Base-by-base conservation (phyloP, 1,139 yeast genomes). In the Debaryomycetaceae sp. region DNA sequence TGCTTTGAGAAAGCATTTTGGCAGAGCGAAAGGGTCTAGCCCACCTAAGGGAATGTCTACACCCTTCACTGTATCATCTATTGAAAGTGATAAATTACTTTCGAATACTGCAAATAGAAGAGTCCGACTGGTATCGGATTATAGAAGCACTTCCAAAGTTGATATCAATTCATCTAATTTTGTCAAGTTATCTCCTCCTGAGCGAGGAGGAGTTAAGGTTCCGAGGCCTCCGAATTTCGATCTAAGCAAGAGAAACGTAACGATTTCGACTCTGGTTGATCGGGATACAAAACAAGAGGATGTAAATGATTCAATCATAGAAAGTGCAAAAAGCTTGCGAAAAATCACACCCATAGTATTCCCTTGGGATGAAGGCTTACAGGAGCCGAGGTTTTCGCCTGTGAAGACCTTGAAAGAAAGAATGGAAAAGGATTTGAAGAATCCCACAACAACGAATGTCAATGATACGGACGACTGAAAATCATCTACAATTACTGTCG, bases 311-410 rank as follows among this genome's bases (percentile, higher is more conserved):
- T 55, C 59, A 2, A 45, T 59, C 1, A 62, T 72, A 13, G 74
- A 65, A 34, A 71, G 66, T 5, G 78, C 78, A 1, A 73, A 72
- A 49, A 54, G 55, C 36, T 51, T 69, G 39, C 56, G 70, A 39
- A 56, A 62, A 40, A 72, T 73, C 34, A 66, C 68, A 6, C 78
- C 78, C 1, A 69, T 73, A 6, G 57, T 61, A 44, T 60, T 73
- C 24, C 78, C 78, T 1, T 58, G 61, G 1, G 66, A 63, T 8
- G 67, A 60, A 22, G 64, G 61, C n/a, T 39, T 49, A 24, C 49
- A 49, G 24, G 64, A 63, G 38, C 68, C 72, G 2, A 55, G 52
- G 43, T 62, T 68, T 45, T 69, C 76, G 0, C 75, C 76, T 1
- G 59, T 62, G 7, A 50, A 55, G 34, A 62, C 58, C 42, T 50